Base-by-base conservation (phyloP, 1,284 basidiomycete genomes). In the Sporisorium sorghi region DNA sequence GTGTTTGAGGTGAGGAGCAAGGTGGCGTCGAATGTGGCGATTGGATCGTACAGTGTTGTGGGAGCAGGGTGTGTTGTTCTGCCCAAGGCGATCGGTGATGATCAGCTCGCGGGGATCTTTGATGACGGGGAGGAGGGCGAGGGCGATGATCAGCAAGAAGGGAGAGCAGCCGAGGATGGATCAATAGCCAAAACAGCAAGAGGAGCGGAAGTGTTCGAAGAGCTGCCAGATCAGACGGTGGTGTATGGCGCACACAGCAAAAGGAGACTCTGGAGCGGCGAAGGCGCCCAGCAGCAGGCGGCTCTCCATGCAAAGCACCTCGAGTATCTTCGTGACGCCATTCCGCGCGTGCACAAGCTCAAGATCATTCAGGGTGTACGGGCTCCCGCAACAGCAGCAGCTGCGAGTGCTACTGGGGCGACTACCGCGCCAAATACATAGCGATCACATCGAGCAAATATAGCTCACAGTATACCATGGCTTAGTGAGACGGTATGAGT, bases 271-370 rank as follows among this genome's bases (percentile, higher is more conserved):
- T 97, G 94, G 93, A 94, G 92, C 78, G 93, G 93, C 5, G 88
- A 91, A 72, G 93, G 93, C 2, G 90, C 90, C 73, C 87, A 90
- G 1, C 93, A 95, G 82, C 93, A 94, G 80, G 88, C 88, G 40
- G 93, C 93, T 77, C 84, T 97, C 59, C 88, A 93, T 61, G 86
- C 89, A 39, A 97, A 97, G 83, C 94, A 97, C 79, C 89, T 91
- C 5, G 93, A 95, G 73, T 97, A 96, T 85, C 87, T 98, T 47
- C 87, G 90, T 47, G 94, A 97, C 32, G 53, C 63, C 17, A 68
- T 80, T 2, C 69, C 78, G 14, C 48, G 58, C 1, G 26, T 54
- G 32, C 78, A 80, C 63, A 80, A 78, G 53, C 67, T 80, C 48
- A 76, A 76, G 40, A 62, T 78, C 59, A 65, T 77, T 44, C 68